Conservation (phyloP, 768 basidiomycete species). For the Cystobasidium ongulense region DNA sequence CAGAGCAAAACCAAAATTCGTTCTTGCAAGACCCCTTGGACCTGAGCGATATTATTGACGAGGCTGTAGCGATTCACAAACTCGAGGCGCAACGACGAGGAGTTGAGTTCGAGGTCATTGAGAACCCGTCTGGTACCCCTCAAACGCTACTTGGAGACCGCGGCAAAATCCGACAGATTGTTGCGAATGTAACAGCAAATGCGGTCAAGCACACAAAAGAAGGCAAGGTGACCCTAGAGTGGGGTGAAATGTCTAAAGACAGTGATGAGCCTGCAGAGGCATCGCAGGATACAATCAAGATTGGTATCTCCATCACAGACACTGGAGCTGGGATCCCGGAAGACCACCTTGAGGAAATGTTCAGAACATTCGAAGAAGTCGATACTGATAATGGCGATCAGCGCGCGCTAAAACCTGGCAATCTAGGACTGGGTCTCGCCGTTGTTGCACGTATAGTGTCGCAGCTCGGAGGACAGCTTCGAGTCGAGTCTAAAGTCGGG, state of each 20-base stretch:
- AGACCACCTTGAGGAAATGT: conserved; percentile 63
- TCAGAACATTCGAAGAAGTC: conserved; percentile 70
- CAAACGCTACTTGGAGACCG: conserved; percentile 60
- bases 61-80: conserved; percentile 57
- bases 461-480: conserved; percentile 67
- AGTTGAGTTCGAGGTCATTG: conserved; percentile 56
- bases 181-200: conserved; percentile 52
- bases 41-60: conserved; percentile 55
- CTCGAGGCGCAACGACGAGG: conserved; percentile 60
- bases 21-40: conserved; percentile 71
- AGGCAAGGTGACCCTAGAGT: conserved; percentile 59
- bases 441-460: conserved; percentile 73
- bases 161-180: conserved; percentile 58
- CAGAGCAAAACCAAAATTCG: conserved; percentile 66
- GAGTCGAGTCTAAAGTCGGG: conserved; percentile 63
- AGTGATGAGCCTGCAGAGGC: conserved; percentile 21
- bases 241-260: conserved; percentile 61
- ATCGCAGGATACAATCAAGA: conserved; percentile 18
- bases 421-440: conserved; percentile 62
- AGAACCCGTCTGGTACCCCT: conserved; percentile 51
- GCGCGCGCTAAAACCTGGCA: neutral
- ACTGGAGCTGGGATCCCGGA: conserved; percentile 55
- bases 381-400: conserved; percentile 48
- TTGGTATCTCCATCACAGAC: conserved; percentile 36
- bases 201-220: conserved; percentile 63